Conservation (phyloP, 306 rosid genomes). For the Corylus americana region DNA sequence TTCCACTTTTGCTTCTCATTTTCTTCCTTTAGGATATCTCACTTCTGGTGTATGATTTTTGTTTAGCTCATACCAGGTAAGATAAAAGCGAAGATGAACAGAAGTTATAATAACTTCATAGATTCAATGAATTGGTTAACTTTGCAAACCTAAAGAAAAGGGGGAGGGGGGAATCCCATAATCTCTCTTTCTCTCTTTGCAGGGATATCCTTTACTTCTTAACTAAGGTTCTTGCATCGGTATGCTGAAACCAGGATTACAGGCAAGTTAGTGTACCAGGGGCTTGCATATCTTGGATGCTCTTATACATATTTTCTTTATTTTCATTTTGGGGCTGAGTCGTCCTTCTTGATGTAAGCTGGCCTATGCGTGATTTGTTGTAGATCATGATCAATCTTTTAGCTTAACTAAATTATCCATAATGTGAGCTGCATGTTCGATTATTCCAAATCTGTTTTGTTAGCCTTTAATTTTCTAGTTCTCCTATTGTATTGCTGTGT, state of each 20-base stretch:
- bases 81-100: not conserved
- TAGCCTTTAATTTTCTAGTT: not conserved
- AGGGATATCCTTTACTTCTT: too few relatives aligned
- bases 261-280: not conserved
- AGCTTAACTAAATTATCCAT: not conserved
- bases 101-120: not conserved
- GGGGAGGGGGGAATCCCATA: not conserved
- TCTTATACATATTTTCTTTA: too few relatives aligned
- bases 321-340: too few relatives aligned
- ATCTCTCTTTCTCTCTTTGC: too few relatives aligned
- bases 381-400: not conserved
- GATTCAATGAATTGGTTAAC: not conserved
- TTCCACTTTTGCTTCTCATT: not conserved
- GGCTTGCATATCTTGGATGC: not conserved
- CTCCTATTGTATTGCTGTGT: not conserved
- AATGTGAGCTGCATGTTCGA: not conserved
- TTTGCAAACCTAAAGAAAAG: not conserved
- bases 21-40: not conserved
- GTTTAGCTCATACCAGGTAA: not conserved
- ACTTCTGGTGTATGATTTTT: too few relatives aligned
- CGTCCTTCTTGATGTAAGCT: too few relatives aligned
- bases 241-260: not conserved
- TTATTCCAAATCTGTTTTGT: not conserved
- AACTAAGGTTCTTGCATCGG: not conserved
- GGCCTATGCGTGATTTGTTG: not conserved